Base-by-base conservation (phyloP, 2,329 filamentous ascomycete species). In the Beauveria sp. region DNA sequence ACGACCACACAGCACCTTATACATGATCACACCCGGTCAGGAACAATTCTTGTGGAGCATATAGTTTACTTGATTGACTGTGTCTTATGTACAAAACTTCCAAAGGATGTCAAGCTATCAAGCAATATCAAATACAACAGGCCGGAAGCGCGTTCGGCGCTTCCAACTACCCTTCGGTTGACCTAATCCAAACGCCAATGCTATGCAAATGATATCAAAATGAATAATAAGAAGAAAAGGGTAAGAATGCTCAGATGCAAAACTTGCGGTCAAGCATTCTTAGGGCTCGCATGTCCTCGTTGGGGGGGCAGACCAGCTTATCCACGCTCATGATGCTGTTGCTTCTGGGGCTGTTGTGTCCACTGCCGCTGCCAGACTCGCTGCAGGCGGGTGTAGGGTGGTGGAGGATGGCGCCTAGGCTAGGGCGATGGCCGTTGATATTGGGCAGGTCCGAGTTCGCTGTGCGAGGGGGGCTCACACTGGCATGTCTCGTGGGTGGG, bases 271-370 rank as follows among this genome's bases (percentile, higher is more conserved):
- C 84, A 55, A 91, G 75, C 69, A 89, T 85, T 64, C 84, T 80
- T 51, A 90, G 71, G 2, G 86, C 86, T 65, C 86, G 78, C 63
- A 80, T 81, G 65, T 90, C 88, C 70, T 90, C 87, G 20, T 80
- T 76, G 5, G 66, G 5, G 2, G 34, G 64, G 20, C 66, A 43
- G 14, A 61, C 41, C 8, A 61, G 43, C 52, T 34, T 61, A 14
- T 61, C 59, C 5, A 61, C 59, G n/a, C 59, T 61, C 59, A 61
- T 67, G 18, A 68, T 56, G 24, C 63, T 68, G 41, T 62, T 67
- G 22, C 67, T 62, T 55, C 72, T 69, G 7, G 72, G 71, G 57
- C 71, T 75, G 65, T 79, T 83, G 64, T 70, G 69, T 8, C 74
- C 76, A 66, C 78, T 78, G 64, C 72, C 72, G 53, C 65, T 75